Base-by-base conservation (phyloP, 768 basidiomycete species). In the Lactarius evosmus region DNA sequence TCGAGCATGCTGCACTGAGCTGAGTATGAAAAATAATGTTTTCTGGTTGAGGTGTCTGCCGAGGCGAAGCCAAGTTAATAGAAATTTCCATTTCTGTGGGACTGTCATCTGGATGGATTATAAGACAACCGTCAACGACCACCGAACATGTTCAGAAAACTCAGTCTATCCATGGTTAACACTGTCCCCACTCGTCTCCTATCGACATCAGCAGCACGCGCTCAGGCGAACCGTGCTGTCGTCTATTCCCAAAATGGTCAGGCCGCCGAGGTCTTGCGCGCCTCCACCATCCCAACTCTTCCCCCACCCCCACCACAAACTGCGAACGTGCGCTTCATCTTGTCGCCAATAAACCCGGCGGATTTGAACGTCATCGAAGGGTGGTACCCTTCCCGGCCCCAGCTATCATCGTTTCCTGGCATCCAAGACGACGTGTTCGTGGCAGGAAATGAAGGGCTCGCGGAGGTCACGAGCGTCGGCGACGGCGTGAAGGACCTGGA, bases 341-440 rank as follows among this genome's bases (percentile, higher is more conserved):
- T 91, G 25, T 80, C 89, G 6, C 88, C 91, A 9, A 83, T 93
- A 62, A 93, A 93, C 72, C 91, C 91, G 4, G 85, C 91, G 17
- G 92, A 93, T 65, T 73, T 91, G 71, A 93, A 92, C 65, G 86
- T 88, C 60, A 79, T 93, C 38, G 86, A 93, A 72, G 91, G 91
- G 17, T 83, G 89, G n/a, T 93, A 93, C 70, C 92, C 92, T 0
- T 71, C 82, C 9, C 85, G 83, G 64, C 88, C 89, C 0, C 71
- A 67, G 7, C 75, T 73, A 30, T 71, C 73, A 14, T 71, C 77
- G 14, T 72, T 67, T 22, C 76, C 57, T 67, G 83, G 57, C 70
- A 38, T 67, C 5, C 71, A 75, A 4, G 78, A 74, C 0, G 65
- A 69, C 49, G 78, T 85, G 7, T 88, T 80, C 67, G 78, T 93